Evolutionary conservation across 495 filamentous ascomycete species (phyloP).

Genomic region (Neurospora sp.): DNA sequence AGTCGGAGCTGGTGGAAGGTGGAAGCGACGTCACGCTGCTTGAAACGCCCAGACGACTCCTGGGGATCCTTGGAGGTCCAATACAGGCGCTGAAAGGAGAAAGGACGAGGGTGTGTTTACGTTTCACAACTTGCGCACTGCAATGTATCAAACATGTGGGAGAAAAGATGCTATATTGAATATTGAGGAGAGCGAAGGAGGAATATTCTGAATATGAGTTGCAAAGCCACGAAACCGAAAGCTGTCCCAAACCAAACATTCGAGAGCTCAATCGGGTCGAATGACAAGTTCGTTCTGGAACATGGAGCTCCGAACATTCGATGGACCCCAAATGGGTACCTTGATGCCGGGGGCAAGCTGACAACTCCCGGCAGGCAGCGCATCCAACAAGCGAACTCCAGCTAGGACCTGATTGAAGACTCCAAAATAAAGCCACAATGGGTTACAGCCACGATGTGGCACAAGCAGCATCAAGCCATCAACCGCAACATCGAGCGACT

Average conservation of each 20-base stretch:
- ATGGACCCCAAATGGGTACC: background rate
- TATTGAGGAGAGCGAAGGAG: background rate
- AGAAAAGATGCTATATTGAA: background rate
- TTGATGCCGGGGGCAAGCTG: background rate
- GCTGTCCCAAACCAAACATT: background rate
- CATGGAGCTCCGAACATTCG: background rate
- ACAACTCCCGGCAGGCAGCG: background rate
- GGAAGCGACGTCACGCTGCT: background rate
- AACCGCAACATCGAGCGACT: background rate
- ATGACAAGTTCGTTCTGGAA: background rate
- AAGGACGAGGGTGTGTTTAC: background rate
- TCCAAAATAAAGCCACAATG: background rate
- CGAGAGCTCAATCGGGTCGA: background rate
- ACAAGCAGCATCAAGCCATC: background rate
- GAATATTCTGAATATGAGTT: background rate
- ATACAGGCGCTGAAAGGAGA: background rate
- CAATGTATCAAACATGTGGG: background rate
- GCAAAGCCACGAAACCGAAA: background rate
- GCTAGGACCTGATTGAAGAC: background rate
- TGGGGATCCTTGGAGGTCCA: background rate
- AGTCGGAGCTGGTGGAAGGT: background rate
- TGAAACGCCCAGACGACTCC: background rate
- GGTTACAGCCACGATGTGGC: background rate
- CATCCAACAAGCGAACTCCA: background rate
- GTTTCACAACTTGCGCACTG: background rate